Conservation (phyloP, 208 protist genomes). For the Acanthamoeba triangularis region DNA sequence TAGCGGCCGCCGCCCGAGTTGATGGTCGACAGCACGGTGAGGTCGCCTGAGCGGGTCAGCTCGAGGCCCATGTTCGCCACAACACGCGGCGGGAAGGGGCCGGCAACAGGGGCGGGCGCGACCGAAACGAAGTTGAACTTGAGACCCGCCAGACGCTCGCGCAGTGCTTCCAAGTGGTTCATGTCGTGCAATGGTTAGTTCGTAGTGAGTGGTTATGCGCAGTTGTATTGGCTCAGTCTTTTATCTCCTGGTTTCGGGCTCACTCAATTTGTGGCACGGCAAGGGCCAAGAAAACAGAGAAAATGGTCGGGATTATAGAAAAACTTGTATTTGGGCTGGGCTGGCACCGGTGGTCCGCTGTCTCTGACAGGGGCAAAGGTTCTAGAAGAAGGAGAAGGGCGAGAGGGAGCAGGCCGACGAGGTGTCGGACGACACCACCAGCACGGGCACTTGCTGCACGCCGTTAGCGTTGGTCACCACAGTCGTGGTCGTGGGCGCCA, state of each 20-base stretch:
- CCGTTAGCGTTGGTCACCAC: neutral
- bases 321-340: too few species aligned
- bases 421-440: neutral
- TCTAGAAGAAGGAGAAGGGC: neutral
- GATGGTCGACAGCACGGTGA: neutral
- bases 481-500: neutral
- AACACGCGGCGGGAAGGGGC: neutral
- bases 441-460: neutral
- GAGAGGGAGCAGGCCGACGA: neutral
- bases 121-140: neutral
- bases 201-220: too few species aligned
- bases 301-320: too few species aligned
- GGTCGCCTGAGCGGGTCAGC: neutral
- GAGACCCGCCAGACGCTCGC: too few species aligned
- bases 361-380: too few species aligned
- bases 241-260: too few species aligned
- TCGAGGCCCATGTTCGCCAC: neutral
- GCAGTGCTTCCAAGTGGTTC: too few species aligned
- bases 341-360: too few species aligned
- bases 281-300: too few species aligned
- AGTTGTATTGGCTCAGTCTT: too few species aligned
- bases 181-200: too few species aligned
- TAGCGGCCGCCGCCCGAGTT: neutral
- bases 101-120: neutral
- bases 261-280: too few species aligned